These are phyloP conservation scores for Periconia macrospinosa DNA, from an alignment of 2,329 filamentous ascomycete species.

Conservation along the genomic window DNA sequence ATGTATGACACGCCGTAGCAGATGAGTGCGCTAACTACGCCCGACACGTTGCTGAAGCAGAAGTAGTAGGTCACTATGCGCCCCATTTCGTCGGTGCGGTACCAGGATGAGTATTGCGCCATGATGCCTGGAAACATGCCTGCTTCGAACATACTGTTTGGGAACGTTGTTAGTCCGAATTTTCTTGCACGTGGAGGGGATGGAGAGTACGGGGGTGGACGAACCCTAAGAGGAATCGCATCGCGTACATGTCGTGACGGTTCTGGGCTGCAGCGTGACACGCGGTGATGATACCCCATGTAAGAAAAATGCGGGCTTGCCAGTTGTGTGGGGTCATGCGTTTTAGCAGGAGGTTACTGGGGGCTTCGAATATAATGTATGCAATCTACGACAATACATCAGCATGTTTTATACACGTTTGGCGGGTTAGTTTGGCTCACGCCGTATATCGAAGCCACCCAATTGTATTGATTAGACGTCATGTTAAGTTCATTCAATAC, in stretches of 20 bases:
- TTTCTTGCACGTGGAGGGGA: constrained; percentile 39
- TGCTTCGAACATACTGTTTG: constrained; percentile 24
- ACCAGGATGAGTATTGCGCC: constrained; percentile 42
- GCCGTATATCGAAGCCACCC: constrained; percentile 26
- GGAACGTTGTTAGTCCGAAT: constrained; percentile 36
- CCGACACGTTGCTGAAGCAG: constrained; percentile 35
- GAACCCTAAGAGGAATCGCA: constrained; percentile 24
- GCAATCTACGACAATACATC: constrained; percentile 12
- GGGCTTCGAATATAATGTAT: constrained; percentile 31
- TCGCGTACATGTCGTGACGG: constrained; percentile 25
- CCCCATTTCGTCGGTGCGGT: constrained; percentile 43
- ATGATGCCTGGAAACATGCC: constrained; percentile 32
- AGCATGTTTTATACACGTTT: no score
- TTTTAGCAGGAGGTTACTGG: constrained; percentile 43
- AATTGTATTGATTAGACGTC: constrained; percentile 26
- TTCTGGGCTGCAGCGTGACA: constrained; percentile 33
- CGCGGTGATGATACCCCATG: constrained; percentile 28
- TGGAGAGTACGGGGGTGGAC: background rate
- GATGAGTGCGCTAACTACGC: constrained; percentile 36
- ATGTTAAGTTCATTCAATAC: constrained; percentile 23
- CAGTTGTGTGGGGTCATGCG: constrained; percentile 39
- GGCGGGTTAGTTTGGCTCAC: background rate
- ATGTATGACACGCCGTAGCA: constrained; percentile 24
- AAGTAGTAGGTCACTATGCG: constrained; percentile 41
- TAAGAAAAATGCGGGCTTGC: constrained; percentile 35